These are phyloP conservation scores for Sanghuangporus weigelae DNA, from an alignment of 1,284 basidiomycete species.

Conservation along the genomic window DNA sequence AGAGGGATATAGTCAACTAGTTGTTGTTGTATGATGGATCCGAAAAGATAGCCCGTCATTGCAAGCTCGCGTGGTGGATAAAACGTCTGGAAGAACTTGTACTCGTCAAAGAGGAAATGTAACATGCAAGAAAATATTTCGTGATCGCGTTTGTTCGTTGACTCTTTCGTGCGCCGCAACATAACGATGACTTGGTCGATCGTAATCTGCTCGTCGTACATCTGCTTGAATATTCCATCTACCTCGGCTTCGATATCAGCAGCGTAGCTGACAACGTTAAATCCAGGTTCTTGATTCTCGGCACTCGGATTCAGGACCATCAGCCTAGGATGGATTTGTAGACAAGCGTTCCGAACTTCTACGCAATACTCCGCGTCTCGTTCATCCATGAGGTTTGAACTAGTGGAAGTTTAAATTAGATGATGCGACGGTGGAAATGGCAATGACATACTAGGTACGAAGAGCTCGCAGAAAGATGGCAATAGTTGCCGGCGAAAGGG, in stretches of 20 bases:
- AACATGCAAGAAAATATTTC: slow-evolving; percentile 99
- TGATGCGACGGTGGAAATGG: slow-evolving; percentile 4
- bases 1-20: slow-evolving; percentile 95
- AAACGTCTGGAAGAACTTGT: slow-evolving; percentile 97
- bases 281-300: slow-evolving; percentile 82
- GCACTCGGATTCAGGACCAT: slow-evolving; percentile 92
- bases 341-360: slow-evolving; percentile 88
- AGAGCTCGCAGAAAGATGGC: slow-evolving; percentile 88
- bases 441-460: slow-evolving; percentile 59
- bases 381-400: slow-evolving; percentile 59
- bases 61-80: slow-evolving; percentile 93
- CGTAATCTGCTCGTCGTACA: slow-evolving; percentile 94
- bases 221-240: slow-evolving; percentile 94
- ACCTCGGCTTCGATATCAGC: slow-evolving; percentile 90
- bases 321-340: slow-evolving; percentile 94
- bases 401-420: slow-evolving; percentile 25
- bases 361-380: slow-evolving; percentile 87
- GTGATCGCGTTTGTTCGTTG: slow-evolving; percentile 81
- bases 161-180: slow-evolving; percentile 82
- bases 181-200: slow-evolving; percentile 92
- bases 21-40: slow-evolving; percentile 91
- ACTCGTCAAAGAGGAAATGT: slow-evolving; percentile 99
- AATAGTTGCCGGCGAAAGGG: slow-evolving; percentile 81
- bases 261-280: slow-evolving; percentile 84
- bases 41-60: slow-evolving; percentile 96